A percentile compares a stretch with the other conserved stretches of the same genome.
phyloP scores from a whole-genome alignment of 345 rosid genomes.

The Streptanthus diversifolius region DNA sequence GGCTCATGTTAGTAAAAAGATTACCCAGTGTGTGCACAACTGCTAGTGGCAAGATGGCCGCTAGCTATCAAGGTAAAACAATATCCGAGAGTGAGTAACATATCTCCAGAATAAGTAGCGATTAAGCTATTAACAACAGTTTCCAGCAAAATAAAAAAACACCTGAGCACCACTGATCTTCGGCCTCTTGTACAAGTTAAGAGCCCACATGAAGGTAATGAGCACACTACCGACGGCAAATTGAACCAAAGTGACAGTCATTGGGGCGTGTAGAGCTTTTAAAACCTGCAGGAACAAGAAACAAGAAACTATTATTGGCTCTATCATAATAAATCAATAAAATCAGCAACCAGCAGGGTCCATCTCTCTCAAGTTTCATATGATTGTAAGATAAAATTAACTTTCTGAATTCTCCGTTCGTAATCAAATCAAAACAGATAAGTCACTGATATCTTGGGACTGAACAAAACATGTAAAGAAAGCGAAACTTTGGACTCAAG shows the following conservation, averaged over 20 bases:
- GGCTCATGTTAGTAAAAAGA: conserved; percentile 95
- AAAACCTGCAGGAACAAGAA: conserved; percentile 56
- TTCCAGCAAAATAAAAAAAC: background rate
- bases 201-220: conserved; percentile 71
- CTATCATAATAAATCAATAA: background rate
- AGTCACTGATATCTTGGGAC: background rate
- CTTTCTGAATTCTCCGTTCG: background rate
- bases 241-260: conserved; percentile 65
- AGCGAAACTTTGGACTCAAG: background rate
- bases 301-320: background rate
- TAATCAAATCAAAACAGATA: background rate
- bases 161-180: conserved; percentile 69
- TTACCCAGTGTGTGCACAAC: conserved; percentile 83
- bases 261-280: conserved; percentile 70
- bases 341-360: background rate
- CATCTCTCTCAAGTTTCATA: background rate
- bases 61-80: conserved; percentile 50
- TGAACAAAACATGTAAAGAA: background rate
- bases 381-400: background rate
- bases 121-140: background rate
- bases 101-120: background rate
- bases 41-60: conserved; percentile 82
- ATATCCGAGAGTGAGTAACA: conserved; percentile 14
- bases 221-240: conserved; percentile 83
- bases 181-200: conserved; percentile 75